Percentiles rank a stretch among this genome's conserved stretches.
phyloP scores from a whole-genome alignment of 2,329 filamentous ascomycete species.

The Arachnomyces sp. region DNA sequence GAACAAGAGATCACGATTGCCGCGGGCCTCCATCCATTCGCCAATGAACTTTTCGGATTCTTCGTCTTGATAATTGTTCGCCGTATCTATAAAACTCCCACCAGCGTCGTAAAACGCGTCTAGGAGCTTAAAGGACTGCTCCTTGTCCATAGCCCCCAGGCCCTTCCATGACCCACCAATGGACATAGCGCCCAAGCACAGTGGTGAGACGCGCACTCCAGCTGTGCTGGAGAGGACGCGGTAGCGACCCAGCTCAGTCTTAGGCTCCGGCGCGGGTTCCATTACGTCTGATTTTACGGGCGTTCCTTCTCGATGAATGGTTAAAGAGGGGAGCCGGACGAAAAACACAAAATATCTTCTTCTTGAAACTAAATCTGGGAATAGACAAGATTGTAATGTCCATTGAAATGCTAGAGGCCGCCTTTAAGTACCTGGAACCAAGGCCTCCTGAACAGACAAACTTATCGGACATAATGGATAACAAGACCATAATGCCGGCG shows the following conservation, averaged over 20 bases:
- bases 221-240: slow-evolving; percentile 60
- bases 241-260: slow-evolving; percentile 57
- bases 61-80: slow-evolving; percentile 42
- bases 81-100: slow-evolving; percentile 48
- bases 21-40: slow-evolving; percentile 43
- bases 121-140: slow-evolving; percentile 39
- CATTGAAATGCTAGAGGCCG: too few species aligned
- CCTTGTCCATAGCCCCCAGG: too few species aligned
- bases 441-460: too few species aligned
- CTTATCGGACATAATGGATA: too few species aligned
- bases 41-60: slow-evolving; percentile 44
- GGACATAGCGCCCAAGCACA: slow-evolving; percentile 39
- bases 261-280: slow-evolving; percentile 47
- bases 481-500: too few species aligned
- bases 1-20: slow-evolving; percentile 44
- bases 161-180: slow-evolving; percentile 33
- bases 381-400: too few species aligned
- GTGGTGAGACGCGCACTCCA: slow-evolving; percentile 58
- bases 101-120: slow-evolving; percentile 42
- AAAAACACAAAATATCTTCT: too few species aligned
- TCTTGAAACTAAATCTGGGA: too few species aligned
- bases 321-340: too few species aligned
- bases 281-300: too few species aligned
- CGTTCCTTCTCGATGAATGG: too few species aligned
- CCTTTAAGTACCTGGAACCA: too few species aligned